Base-by-base conservation (phyloP, 129 eudicot genomes). In the Escallonia rubra region DNA sequence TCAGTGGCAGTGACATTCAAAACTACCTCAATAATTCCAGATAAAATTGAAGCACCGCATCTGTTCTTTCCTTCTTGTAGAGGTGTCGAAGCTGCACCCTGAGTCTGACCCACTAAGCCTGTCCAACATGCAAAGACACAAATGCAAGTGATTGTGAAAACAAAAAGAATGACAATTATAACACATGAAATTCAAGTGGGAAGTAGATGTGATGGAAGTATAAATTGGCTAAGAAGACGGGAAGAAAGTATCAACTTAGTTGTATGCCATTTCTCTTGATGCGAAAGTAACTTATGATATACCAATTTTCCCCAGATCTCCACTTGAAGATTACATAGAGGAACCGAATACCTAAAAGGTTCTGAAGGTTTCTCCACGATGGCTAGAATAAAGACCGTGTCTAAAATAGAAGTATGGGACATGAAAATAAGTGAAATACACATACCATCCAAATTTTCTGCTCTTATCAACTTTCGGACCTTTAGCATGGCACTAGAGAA, bases 11-110 rank as follows among this genome's bases (percentile, higher is more conserved):
- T 64, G n/a, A 68, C 76, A 72, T 86, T 89, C 75, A 89, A 67
- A 59, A 86, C 61, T 73, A 89, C 94, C 74, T 89, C 86, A 12
- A 86, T 64, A 65, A 79, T 70, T 65, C 96, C 96, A 38, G 79
- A 79, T 44, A 86, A 41, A 72, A 89, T 77, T 70, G 39, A 61
- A 73, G 81, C 85, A 76, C 80, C 68, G 55, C 54, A 83, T 72
- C 60, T 69, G 70, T 66, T 65, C 66, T 60, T 75, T 74, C 79
- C 90, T 64, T 78, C 90, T 77, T 77, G 80, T 61, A 63, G 74
- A 39, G 80, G 59, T 65, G 71, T 61, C 48, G 85, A 64, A 58
- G 48, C 71, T 41, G 72, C 64, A 57, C 78, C 87, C 73, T 78
- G 84, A 44, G 49, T 45, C 50, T 83, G 76, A 63, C 87, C 77